These are phyloP conservation scores for Fusarium setosum DNA, from an alignment of 2,329 filamentous ascomycete species.

Conservation along the genomic window DNA sequence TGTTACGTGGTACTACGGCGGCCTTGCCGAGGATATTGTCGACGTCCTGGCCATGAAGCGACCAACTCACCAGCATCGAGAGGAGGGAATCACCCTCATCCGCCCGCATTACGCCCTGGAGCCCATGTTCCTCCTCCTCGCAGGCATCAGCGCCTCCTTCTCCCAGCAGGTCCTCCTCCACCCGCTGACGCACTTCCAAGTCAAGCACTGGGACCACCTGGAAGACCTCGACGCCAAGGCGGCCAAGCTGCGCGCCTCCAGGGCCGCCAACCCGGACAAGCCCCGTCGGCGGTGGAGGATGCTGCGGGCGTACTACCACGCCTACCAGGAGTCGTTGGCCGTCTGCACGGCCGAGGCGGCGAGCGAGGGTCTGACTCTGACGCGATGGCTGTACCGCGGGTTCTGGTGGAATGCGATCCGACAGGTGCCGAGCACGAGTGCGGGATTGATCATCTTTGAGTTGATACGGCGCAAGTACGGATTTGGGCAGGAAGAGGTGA, in stretches of 20 bases:
- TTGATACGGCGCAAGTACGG: conserved; percentile 79
- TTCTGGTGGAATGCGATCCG: conserved; percentile 79
- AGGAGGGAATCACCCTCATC: conserved; percentile 62
- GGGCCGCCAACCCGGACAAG: conserved; percentile 45
- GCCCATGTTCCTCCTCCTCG: conserved; percentile 76
- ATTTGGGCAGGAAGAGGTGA: conserved; percentile 68
- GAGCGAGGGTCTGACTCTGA: conserved; percentile 65
- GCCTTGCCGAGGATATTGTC: conserved; percentile 63
- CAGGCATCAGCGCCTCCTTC: conserved; percentile 76
- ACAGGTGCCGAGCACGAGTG: conserved; percentile 81
- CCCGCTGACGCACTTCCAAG: conserved; percentile 76
- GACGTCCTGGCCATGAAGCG: conserved; percentile 61
- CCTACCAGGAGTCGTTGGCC: conserved; percentile 75
- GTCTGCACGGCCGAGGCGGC: conserved; percentile 70
- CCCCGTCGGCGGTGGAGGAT: conserved; percentile 60
- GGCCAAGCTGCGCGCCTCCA: conserved; percentile 55
- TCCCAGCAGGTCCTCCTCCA: conserved; percentile 77
- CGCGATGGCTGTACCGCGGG: conserved; percentile 75
- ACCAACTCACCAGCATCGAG: conserved; percentile 43
- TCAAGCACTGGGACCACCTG: conserved; percentile 78
- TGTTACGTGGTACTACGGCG: conserved; percentile 76
- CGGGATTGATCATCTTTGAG: conserved; percentile 83
- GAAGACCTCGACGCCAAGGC: conserved; percentile 76
- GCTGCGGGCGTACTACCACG: conserved; percentile 74
- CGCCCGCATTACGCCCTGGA: conserved; percentile 81